phyloP scores from a whole-genome alignment of 1,284 basidiomycete species.

The Butyriboletus appendiculatus region DNA sequence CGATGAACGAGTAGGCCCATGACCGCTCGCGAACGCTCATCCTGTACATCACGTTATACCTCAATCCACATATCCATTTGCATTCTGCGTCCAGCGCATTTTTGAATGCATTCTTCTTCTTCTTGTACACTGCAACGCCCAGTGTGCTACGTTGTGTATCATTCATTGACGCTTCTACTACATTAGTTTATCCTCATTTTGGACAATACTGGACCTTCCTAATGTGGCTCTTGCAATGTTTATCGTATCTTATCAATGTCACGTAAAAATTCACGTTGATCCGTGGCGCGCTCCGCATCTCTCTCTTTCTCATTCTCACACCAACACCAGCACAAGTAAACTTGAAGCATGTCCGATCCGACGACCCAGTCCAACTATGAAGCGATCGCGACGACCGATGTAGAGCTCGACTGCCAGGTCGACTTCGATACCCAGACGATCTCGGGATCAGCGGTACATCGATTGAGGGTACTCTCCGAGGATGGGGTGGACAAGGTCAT shows the following conservation, averaged over 20 bases:
- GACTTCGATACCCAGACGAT: slow-evolving; percentile 75
- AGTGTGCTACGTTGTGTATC: slow-evolving; percentile 3
- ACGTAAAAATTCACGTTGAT: too few relatives aligned
- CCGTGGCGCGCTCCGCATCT: neutral
- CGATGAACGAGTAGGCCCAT: slow-evolving; percentile 4
- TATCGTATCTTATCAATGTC: slow-evolving; percentile 5
- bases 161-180: slow-evolving; percentile 10
- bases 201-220: slow-evolving; percentile 8
- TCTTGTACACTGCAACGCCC: neutral
- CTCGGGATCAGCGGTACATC: slow-evolving; percentile 73
- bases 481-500: slow-evolving; percentile 65
- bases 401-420: slow-evolving; percentile 81
- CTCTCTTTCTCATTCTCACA: neutral
- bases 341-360: slow-evolving; percentile 49
- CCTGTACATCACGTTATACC: slow-evolving; percentile 8
- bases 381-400: slow-evolving; percentile 65
- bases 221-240: slow-evolving; percentile 4
- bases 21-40: slow-evolving; percentile 1
- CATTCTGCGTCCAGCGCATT: neutral
- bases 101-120: neutral
- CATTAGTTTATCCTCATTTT: slow-evolving; percentile 7
- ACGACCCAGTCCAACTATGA: slow-evolving; percentile 82
- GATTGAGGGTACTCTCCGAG: slow-evolving; percentile 52
- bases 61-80: neutral
- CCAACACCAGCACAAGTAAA: neutral